Conservation (phyloP, 2,329 filamentous ascomycete species). For the Ambrosiella cleistominuta region DNA sequence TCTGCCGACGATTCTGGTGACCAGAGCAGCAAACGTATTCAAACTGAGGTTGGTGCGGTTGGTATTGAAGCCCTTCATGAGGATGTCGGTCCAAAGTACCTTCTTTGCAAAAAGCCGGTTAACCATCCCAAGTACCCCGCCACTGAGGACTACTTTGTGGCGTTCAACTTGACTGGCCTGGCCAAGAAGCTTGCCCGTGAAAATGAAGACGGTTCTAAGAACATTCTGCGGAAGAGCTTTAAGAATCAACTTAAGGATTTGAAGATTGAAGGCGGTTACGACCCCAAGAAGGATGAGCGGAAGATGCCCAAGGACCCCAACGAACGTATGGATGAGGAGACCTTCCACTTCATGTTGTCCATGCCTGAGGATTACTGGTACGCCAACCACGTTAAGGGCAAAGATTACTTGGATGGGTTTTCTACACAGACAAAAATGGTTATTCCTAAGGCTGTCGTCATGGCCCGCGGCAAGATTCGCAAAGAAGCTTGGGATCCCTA, state of each 20-base stretch:
- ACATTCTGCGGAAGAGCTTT: slow-evolving; percentile 48
- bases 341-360: slow-evolving; percentile 34
- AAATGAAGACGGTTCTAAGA: slow-evolving; percentile 49
- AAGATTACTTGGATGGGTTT: slow-evolving; percentile 37
- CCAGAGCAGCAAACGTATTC: slow-evolving; percentile 42
- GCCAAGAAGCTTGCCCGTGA: slow-evolving; percentile 45
- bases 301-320: background rate
- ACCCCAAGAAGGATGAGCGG: slow-evolving; percentile 38
- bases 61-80: slow-evolving; percentile 47
- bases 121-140: slow-evolving; percentile 7
- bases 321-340: slow-evolving; percentile 31
- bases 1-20: slow-evolving; percentile 37
- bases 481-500: slow-evolving; percentile 15
- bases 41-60: slow-evolving; percentile 35
- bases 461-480: slow-evolving; percentile 31
- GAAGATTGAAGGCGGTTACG: slow-evolving; percentile 43
- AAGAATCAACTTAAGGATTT: slow-evolving; percentile 50
- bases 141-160: slow-evolving; percentile 40
- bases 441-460: slow-evolving; percentile 34
- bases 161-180: slow-evolving; percentile 37
- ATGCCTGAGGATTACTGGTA: slow-evolving; percentile 40
- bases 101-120: slow-evolving; percentile 33
- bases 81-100: slow-evolving; percentile 50
- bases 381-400: slow-evolving; percentile 33
- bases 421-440: slow-evolving; percentile 25